phyloP scores from a whole-genome alignment of 495 filamentous ascomycete species.

The Immersiella caudata region DNA sequence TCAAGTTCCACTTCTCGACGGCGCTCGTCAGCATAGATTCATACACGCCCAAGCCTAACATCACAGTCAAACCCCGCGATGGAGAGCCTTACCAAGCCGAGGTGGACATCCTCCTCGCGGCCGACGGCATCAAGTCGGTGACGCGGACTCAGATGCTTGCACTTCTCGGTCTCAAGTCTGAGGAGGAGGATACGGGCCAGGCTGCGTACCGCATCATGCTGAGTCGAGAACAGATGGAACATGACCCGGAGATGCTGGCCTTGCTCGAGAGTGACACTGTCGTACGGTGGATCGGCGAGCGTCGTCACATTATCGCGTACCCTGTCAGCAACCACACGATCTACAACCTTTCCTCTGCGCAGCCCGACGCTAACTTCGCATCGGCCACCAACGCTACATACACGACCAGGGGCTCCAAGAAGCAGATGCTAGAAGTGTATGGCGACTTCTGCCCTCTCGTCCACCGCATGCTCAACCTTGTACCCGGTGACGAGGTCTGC shows the following conservation, averaged over 20 bases:
- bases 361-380: constrained; percentile 75
- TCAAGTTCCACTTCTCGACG: constrained; percentile 71
- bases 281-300: constrained; percentile 77
- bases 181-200: constrained; percentile 72
- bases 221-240: constrained; percentile 63
- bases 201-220: constrained; percentile 89
- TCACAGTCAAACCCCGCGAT: constrained; percentile 60
- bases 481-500: constrained; percentile 78
- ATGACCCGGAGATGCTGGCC: constrained; percentile 67
- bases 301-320: constrained; percentile 83
- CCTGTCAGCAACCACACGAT: constrained; percentile 72
- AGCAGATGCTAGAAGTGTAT: constrained; percentile 67
- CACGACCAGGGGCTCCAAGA: constrained; percentile 72
- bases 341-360: constrained; percentile 77
- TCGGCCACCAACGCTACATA: constrained; percentile 73
- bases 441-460: constrained; percentile 72
- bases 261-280: constrained; percentile 69
- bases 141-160: constrained; percentile 66
- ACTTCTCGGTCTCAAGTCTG: constrained; percentile 53
- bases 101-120: constrained; percentile 70
- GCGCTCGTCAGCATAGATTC: constrained; percentile 55
- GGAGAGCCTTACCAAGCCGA: constrained; percentile 58
- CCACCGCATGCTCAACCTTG: constrained; percentile 72
- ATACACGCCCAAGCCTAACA: constrained; percentile 57
- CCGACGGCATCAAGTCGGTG: constrained; percentile 73